Percentiles rank a stretch among this genome's conserved stretches.
Evolutionary conservation across 352 stramenopile genomes (phyloP).

Genomic region (Globisporangium polare): DNA sequence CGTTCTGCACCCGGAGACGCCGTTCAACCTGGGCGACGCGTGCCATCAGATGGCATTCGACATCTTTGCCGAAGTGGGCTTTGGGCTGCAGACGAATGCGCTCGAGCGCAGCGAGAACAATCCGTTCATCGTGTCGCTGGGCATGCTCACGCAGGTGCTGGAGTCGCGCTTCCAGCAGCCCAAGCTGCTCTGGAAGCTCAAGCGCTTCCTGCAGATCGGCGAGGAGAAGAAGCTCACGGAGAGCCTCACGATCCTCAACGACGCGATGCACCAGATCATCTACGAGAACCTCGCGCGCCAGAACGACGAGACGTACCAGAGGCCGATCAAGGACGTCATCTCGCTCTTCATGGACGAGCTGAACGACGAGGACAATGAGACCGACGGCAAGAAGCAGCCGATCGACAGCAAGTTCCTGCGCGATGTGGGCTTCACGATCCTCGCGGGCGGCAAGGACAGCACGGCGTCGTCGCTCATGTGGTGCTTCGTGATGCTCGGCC

Average conservation of each 20-base stretch:
- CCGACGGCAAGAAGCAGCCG: background rate
- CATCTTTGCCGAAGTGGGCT: slow-evolving; percentile 47
- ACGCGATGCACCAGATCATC: slow-evolving; percentile 48
- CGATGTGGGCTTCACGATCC: slow-evolving; percentile 50
- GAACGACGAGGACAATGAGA: background rate
- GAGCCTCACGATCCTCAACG: slow-evolving; percentile 36
- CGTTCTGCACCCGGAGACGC: background rate
- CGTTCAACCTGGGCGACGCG: slow-evolving; percentile 19
- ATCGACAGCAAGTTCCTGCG: slow-evolving; percentile 27
- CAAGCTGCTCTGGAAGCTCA: slow-evolving; percentile 32
- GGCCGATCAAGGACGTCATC: slow-evolving; percentile 21
- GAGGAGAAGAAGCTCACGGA: slow-evolving; percentile 36
- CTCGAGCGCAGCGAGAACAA: slow-evolving; percentile 33
- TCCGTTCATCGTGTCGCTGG: slow-evolving; percentile 29
- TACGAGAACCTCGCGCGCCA: slow-evolving; percentile 35
- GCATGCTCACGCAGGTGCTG: slow-evolving; percentile 3
- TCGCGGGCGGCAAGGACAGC: slow-evolving; percentile 58
- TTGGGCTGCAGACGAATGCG: slow-evolving; percentile 42
- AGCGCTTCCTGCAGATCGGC: slow-evolving; percentile 31
- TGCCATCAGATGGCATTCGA: slow-evolving; percentile 51
- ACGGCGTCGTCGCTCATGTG: slow-evolving; percentile 46
- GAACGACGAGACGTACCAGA: slow-evolving; percentile 3
- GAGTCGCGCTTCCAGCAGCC: slow-evolving; percentile 30
- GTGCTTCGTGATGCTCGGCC: slow-evolving; percentile 42
- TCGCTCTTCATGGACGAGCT: slow-evolving; percentile 20